These are phyloP conservation scores for Grosmannia serpens DNA, from an alignment of 2,329 filamentous ascomycete species.

Conservation along the genomic window DNA sequence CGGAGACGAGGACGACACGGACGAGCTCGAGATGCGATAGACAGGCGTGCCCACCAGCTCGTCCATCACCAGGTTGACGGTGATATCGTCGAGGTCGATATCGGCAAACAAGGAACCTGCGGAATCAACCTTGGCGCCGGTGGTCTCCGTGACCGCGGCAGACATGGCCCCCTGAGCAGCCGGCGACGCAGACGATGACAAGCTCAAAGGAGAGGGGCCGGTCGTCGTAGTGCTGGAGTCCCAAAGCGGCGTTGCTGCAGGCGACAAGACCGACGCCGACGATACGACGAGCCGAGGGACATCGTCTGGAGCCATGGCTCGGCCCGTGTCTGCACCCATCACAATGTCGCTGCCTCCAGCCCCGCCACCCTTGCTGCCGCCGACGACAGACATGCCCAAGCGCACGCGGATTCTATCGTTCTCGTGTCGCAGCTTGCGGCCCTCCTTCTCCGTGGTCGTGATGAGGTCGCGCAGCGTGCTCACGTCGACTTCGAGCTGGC, in stretches of 20 bases:
- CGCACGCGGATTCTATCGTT: slow-evolving; percentile 31
- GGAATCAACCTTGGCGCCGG: neutral
- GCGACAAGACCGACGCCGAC: neutral
- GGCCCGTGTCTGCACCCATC: neutral
- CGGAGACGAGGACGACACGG: neutral
- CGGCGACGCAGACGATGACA: neutral
- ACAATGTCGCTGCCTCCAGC: neutral
- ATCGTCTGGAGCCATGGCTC: neutral
- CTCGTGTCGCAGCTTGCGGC: slow-evolving; percentile 23
- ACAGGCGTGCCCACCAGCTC: slow-evolving; percentile 28
- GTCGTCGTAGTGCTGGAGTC: neutral
- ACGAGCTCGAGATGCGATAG: slow-evolving; percentile 24
- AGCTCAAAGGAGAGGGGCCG: neutral
- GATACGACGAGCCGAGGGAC: neutral
- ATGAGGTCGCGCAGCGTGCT: slow-evolving; percentile 36
- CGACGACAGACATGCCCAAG: slow-evolving; percentile 14
- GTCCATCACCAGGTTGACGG: slow-evolving; percentile 30
- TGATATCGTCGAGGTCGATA: slow-evolving; percentile 26
- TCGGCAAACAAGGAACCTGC: slow-evolving; percentile 17
- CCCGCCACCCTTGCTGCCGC: neutral
- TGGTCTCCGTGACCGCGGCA: neutral
- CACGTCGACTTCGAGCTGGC: slow-evolving; percentile 41
- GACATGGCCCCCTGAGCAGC: neutral
- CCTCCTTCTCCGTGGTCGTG: slow-evolving; percentile 27
- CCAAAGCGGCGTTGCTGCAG: neutral